These are phyloP conservation scores for Globisporangium perplexum DNA, from an alignment of 352 stramenopile species.

Conservation along the genomic window DNA sequence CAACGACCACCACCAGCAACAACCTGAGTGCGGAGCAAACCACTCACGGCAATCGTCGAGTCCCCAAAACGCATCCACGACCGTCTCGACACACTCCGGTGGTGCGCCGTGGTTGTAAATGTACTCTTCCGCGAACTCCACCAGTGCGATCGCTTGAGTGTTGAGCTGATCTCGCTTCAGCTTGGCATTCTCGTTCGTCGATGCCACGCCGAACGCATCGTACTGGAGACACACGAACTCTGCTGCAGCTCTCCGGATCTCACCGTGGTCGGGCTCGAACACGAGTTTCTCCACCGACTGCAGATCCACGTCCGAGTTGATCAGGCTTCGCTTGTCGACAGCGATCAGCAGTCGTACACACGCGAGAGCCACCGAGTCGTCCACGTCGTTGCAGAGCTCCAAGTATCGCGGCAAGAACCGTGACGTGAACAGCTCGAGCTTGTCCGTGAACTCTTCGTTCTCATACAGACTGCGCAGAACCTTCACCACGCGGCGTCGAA, in stretches of 20 bases:
- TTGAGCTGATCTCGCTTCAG: constrained; percentile 81
- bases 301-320: constrained; percentile 73
- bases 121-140: constrained; percentile 88
- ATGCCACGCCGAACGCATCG: constrained; percentile 78
- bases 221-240: constrained; percentile 88
- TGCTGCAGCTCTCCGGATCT: constrained; percentile 73
- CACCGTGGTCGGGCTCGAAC: constrained; percentile 61
- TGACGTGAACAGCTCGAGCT: constrained; percentile 74
- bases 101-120: constrained; percentile 63
- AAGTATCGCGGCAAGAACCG: constrained; percentile 74
- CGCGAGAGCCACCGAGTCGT: constrained; percentile 61
- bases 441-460: constrained; percentile 53
- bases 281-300: constrained; percentile 76
- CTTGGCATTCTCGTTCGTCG: constrained; percentile 49
- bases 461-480: constrained; percentile 85
- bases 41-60: constrained; percentile 82
- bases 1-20: constrained; percentile 4
- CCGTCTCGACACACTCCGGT: constrained; percentile 51
- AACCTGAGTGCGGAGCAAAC: background rate
- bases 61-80: constrained; percentile 84
- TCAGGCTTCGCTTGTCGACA: constrained; percentile 77
- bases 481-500: constrained; percentile 79
- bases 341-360: constrained; percentile 73
- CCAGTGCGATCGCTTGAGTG: constrained; percentile 82
- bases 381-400: constrained; percentile 77